phyloP scores from a whole-genome alignment of 495 filamentous ascomycete species.

The Arthonia radiata region DNA sequence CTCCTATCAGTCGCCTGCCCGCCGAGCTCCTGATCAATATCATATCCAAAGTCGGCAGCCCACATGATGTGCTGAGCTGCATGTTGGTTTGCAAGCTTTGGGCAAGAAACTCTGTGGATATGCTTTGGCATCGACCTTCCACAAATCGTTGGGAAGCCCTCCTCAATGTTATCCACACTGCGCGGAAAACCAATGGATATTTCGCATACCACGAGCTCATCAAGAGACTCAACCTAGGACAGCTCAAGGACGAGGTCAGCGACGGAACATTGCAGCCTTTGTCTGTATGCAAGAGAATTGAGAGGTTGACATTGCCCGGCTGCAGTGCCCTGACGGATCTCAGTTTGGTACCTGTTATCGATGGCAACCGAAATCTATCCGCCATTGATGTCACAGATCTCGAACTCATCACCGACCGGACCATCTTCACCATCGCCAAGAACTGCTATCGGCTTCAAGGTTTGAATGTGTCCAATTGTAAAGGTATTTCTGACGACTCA shows the following conservation, averaged over 20 bases:
- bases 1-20: conserved; percentile 63
- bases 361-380: conserved; percentile 55
- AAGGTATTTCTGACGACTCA: conserved; percentile 61
- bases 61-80: conserved; percentile 54
- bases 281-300: conserved; percentile 64
- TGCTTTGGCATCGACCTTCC: conserved; percentile 82
- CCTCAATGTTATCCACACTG: conserved; percentile 47
- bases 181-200: conserved; percentile 40
- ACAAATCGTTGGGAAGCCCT: conserved; percentile 69
- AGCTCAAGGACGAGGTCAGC: conserved; percentile 48
- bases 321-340: conserved; percentile 66
- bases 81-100: conserved; percentile 85
- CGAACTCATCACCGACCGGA: conserved; percentile 54
- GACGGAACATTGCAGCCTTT: conserved; percentile 76
- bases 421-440: conserved; percentile 52
- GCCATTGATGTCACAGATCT: conserved; percentile 78
- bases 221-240: conserved; percentile 70
- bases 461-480: conserved; percentile 75
- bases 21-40: conserved; percentile 85
- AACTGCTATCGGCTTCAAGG: conserved; percentile 74
- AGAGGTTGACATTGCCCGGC: conserved; percentile 80
- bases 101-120: conserved; percentile 76
- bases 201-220: conserved; percentile 75
- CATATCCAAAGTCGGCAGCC: conserved; percentile 52
- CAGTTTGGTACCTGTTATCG: conserved; percentile 55